Base-by-base conservation (phyloP, 108 stramenopile genomes). In the Skeletonema menzelii region DNA sequence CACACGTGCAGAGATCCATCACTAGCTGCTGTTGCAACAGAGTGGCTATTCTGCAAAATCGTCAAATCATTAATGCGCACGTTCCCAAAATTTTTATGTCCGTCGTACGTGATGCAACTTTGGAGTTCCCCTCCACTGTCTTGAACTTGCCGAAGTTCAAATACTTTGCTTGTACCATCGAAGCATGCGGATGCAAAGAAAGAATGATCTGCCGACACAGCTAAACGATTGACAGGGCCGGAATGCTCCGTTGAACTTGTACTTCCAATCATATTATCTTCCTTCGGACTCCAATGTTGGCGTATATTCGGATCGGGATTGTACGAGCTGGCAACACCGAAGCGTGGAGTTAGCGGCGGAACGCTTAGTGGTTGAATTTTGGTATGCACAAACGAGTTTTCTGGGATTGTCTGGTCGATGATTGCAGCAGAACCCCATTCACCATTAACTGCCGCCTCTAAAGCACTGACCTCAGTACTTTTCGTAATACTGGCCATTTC, bases 121-220 rank as follows among this genome's bases (percentile, higher is more conserved):
- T 86, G 91, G 12, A 97, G 82, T 11, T 88, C 49, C 20, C 90
- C 94, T 60, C 86, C 82, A 59, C 87, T 84, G 59, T 88, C 81
- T 69, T 94, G 94, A 53, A 90, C 70, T 56, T 95, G 89, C 12
- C 86, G 73, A 32, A 93, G 69, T 71, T 97, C 95, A 90, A 96
- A 98, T 31, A 98, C 90, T 69, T 89, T 85, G 59, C 91, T 91
- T 8, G 96, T 96, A 8, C 95, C 95, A 79, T 98, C 98, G 65
- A 84, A 86, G 32, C 94, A 92, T 24, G 89, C 96, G 14, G 95
- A 90, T 5, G 88, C 95, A 68, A 98, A 97, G 69, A 97, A 98
- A 19, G 87, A 69, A 59, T 96, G 85, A 79, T 98, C 97, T 47
- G 84, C 80, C 1, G 96, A 84, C 30, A 98, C 86, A 37, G 95